Percentiles rank a stretch among this genome's conserved stretches.
Conservation (phyloP, 78 protist species). For the Paulinella micropora region DNA sequence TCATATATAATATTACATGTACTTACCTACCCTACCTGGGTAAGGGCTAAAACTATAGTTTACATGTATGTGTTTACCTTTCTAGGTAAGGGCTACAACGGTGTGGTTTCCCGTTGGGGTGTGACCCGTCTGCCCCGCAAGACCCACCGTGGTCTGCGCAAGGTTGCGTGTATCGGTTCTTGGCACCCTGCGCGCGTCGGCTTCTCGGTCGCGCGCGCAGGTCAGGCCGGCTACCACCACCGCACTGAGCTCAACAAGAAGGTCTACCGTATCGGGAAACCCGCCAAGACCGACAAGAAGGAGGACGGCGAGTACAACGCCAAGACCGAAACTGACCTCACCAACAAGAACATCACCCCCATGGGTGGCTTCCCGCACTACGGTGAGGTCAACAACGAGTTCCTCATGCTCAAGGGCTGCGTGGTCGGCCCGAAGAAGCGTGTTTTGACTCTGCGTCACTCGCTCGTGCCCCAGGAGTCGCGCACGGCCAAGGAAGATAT, state of each 20-base stretch:
- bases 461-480: slow-evolving; percentile 54
- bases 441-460: slow-evolving; percentile 87
- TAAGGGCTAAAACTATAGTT: too few species aligned
- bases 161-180: slow-evolving; percentile 98
- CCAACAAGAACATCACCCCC: slow-evolving; percentile 97
- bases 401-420: slow-evolving; percentile 86
- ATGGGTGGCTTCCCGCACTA: slow-evolving; percentile 99
- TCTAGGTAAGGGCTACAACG: slow-evolving; percentile 95
- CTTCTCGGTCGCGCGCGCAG: slow-evolving; percentile 97
- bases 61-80: too few species aligned
- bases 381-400: slow-evolving; percentile 88
- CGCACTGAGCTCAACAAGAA: slow-evolving; percentile 98
- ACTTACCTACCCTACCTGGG: too few species aligned
- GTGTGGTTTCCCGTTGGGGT: slow-evolving; percentile 96
- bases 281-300: slow-evolving; percentile 29
- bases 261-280: slow-evolving; percentile 88
- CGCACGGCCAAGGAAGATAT: slow-evolving; percentile 72
- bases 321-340: slow-evolving; percentile 88
- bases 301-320: slow-evolving; percentile 57
- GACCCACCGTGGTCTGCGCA: slow-evolving; percentile 98
- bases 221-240: slow-evolving; percentile 98
- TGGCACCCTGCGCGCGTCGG: slow-evolving; percentile 99
- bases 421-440: slow-evolving; percentile 82
- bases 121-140: slow-evolving; percentile 90
- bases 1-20: too few species aligned